Evolutionary conservation across 345 rosid species (phyloP).

Genomic region (Murraya paniculata): DNA sequence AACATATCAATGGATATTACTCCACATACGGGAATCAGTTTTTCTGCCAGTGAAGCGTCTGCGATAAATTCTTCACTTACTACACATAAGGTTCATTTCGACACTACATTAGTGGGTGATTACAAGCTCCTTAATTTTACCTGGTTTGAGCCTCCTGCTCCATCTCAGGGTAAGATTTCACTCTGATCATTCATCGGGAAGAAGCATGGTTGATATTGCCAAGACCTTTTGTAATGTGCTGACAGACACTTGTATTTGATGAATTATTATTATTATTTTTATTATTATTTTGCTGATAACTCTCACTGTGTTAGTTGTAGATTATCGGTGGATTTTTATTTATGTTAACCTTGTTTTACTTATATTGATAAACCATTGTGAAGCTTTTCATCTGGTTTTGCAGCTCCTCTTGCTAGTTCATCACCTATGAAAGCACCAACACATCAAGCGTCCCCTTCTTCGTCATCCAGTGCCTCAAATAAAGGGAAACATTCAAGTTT

Average conservation of each 20-base stretch:
- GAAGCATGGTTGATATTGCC: neutral
- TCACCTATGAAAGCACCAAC: conserved; percentile 52
- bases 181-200: neutral
- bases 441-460: conserved; percentile 43
- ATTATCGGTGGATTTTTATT: neutral
- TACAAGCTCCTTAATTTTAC: conserved; percentile 85
- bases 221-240: neutral
- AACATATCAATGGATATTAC: conserved; percentile 95
- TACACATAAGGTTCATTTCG: conserved; percentile 66
- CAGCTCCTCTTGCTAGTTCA: conserved; percentile 70
- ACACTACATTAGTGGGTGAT: conserved; percentile 68
- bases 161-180: conserved; percentile 63
- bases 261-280: neutral
- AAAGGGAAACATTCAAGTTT: conserved; percentile 56
- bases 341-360: neutral
- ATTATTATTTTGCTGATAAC: no score
- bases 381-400: conserved; percentile 22
- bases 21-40: conserved; percentile 79
- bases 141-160: conserved; percentile 74
- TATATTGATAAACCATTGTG: conserved; percentile 10
- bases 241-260: neutral
- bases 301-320: neutral
- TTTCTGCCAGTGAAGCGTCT: conserved; percentile 70
- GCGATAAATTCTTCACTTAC: conserved; percentile 72
- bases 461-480: conserved; percentile 37